Percentiles rank a stretch among this genome's conserved stretches.
Conservation (phyloP, 768 basidiomycete genomes). For the Termitomyces sp. region DNA sequence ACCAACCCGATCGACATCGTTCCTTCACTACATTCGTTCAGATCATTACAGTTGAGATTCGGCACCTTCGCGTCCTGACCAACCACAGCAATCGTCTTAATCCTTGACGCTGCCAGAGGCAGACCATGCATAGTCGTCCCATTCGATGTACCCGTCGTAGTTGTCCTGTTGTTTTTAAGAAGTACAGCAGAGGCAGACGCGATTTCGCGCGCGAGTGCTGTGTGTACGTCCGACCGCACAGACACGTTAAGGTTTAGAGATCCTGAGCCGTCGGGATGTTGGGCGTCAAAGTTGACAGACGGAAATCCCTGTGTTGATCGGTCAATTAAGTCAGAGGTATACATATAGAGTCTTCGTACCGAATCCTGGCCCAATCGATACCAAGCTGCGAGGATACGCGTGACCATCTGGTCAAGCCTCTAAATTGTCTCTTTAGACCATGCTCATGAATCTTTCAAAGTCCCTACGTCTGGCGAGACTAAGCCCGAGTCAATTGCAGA, state of each 20-base stretch:
- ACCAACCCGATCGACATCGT: slow-evolving; percentile 58
- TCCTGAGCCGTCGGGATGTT: slow-evolving; percentile 39
- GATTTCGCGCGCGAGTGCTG: slow-evolving; percentile 53
- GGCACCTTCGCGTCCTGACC: slow-evolving; percentile 53
- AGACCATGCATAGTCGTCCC: slow-evolving; percentile 33
- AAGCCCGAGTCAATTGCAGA: slow-evolving; percentile 27
- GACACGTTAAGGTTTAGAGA: slow-evolving; percentile 35
- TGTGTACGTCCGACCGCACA: slow-evolving; percentile 38
- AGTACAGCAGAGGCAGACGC: slow-evolving; percentile 62
- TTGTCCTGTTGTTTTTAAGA: slow-evolving; percentile 54
- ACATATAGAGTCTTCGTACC: slow-evolving; percentile 14
- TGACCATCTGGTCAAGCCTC: slow-evolving; percentile 42
- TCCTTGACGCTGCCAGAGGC: slow-evolving; percentile 40
- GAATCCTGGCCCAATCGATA: slow-evolving; percentile 43
- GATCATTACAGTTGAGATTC: slow-evolving; percentile 38
- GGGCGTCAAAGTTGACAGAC: slow-evolving; percentile 38
- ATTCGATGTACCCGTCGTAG: slow-evolving; percentile 24
- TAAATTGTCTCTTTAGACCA: slow-evolving; percentile 4
- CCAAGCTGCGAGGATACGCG: slow-evolving; percentile 38
- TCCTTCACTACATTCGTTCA: slow-evolving; percentile 50
- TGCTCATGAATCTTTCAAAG: neutral
- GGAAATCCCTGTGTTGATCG: slow-evolving; percentile 32
- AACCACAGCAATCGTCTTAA: slow-evolving; percentile 52
- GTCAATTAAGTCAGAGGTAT: neutral
- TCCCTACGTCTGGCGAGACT: slow-evolving; percentile 25